Evolutionary conservation across 352 stramenopile species (phyloP).

Genomic region (Phytopythium aichiense): DNA sequence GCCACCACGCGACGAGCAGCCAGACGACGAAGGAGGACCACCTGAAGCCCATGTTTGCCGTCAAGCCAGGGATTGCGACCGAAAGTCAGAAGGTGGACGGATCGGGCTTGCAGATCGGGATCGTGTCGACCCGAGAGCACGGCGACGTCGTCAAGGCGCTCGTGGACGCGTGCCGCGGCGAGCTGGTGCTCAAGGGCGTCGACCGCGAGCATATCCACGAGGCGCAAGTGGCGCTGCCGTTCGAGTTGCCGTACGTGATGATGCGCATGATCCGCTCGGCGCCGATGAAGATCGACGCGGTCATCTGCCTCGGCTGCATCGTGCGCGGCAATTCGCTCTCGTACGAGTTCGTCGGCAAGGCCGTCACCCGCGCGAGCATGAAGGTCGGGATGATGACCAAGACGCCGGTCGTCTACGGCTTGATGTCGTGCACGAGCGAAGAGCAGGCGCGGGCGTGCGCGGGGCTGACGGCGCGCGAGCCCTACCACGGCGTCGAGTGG

Average conservation of each 20-base stretch:
- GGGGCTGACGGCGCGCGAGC: not conserved
- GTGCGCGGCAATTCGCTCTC: constrained; percentile 7
- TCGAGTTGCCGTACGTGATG: constrained; percentile 30
- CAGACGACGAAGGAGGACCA: not conserved
- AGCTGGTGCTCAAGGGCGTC: constrained; percentile 29
- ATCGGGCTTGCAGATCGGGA: constrained; percentile 17
- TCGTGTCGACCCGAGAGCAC: constrained; percentile 26
- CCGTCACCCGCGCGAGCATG: constrained; percentile 13
- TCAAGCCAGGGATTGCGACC: constrained; percentile 31
- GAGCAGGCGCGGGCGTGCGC: constrained; percentile 10
- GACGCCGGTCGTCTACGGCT: constrained; percentile 13
- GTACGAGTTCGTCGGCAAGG: constrained; percentile 11
- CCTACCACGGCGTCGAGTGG: constrained; percentile 56
- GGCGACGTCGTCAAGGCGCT: constrained; percentile 23
- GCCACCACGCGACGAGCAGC: not conserved
- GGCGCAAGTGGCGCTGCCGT: constrained; percentile 23
- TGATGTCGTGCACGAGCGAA: constrained; percentile 10
- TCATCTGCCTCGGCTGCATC: constrained; percentile 7
- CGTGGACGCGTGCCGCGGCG: constrained; percentile 21
- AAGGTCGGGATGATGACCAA: constrained; percentile 14
- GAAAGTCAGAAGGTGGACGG: constrained; percentile 17
- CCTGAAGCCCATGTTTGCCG: constrained; percentile 14
- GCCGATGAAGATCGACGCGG: constrained; percentile 16
- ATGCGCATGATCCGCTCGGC: constrained; percentile 17
- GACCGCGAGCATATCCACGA: constrained; percentile 24